Conservation (phyloP, 129 eudicot species). For the Dittrichia graveolens region DNA sequence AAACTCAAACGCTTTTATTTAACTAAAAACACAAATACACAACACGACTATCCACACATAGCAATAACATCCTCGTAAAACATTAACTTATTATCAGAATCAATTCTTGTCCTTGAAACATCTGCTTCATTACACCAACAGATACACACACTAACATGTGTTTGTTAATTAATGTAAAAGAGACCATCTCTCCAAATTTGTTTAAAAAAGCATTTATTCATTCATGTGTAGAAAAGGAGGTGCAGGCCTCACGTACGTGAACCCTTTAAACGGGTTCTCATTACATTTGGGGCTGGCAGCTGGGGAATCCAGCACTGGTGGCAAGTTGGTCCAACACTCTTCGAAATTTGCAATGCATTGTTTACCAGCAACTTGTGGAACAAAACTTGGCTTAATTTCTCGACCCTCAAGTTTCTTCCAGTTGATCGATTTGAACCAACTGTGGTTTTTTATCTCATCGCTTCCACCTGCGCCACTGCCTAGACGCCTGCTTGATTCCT, state of each 20-base stretch:
- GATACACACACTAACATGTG: background rate
- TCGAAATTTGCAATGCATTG: conserved; percentile 69
- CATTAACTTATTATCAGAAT: background rate
- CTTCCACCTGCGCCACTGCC: conserved; percentile 58
- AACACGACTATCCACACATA: conserved; percentile 8
- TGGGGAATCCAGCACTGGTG: conserved; percentile 65
- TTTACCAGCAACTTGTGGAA: conserved; percentile 60
- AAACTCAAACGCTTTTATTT: too few species aligned
- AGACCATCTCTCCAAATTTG: background rate
- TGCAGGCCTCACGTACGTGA: conserved; percentile 55
- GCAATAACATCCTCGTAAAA: background rate
- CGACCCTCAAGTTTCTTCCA: conserved; percentile 68
- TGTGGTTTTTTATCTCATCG: conserved; percentile 56
- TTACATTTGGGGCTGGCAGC: conserved; percentile 56
- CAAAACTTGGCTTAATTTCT: conserved; percentile 62
- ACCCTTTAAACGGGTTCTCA: conserved; percentile 59
- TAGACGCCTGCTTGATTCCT: conserved; percentile 61
- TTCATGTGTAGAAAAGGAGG: conserved; percentile 34
- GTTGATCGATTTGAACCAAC: conserved; percentile 61
- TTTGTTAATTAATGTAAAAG: background rate
- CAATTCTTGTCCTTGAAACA: background rate
- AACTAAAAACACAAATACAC: background rate
- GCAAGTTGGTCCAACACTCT: conserved; percentile 63
- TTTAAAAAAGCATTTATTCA: background rate
- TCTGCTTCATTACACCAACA: background rate